These are phyloP conservation scores for Basipetospora chlamydospora DNA, from an alignment of 2,329 filamentous ascomycete genomes.

Conservation along the genomic window DNA sequence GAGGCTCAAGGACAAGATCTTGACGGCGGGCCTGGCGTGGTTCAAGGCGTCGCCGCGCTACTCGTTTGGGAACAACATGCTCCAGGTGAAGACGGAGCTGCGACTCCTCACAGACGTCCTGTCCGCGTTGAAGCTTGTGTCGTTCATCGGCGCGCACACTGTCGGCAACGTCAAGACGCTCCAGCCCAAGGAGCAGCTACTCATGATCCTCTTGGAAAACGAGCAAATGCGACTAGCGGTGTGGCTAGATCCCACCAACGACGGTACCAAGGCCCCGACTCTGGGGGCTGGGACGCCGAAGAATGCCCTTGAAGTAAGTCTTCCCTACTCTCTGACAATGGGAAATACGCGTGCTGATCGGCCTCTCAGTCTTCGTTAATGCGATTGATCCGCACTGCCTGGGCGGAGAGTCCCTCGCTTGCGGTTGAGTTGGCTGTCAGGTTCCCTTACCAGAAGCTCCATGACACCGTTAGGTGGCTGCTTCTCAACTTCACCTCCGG, in stretches of 20 bases:
- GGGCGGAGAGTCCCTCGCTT: slow-evolving; percentile 70
- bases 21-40: slow-evolving; percentile 81
- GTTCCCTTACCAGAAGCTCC: slow-evolving; percentile 61
- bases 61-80: slow-evolving; percentile 88
- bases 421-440: slow-evolving; percentile 73
- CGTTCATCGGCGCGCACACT: slow-evolving; percentile 39
- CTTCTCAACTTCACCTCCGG: slow-evolving; percentile 74
- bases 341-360: not conserved
- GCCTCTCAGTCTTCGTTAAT: slow-evolving; percentile 34
- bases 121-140: slow-evolving; percentile 47
- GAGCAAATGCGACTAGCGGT: slow-evolving; percentile 74
- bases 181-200: slow-evolving; percentile 67
- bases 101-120: slow-evolving; percentile 67
- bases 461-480: slow-evolving; percentile 62
- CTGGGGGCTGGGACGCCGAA: slow-evolving; percentile 6
- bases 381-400: slow-evolving; percentile 65
- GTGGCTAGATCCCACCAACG: slow-evolving; percentile 71
- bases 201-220: slow-evolving; percentile 66
- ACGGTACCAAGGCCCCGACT: slow-evolving; percentile 21
- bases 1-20: slow-evolving; percentile 75
- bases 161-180: slow-evolving; percentile 48
- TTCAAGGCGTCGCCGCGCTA: slow-evolving; percentile 72
- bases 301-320: slow-evolving; percentile 14
- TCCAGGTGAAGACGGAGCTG: slow-evolving; percentile 88
- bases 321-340: not conserved